These are phyloP conservation scores for Gonapodya prolifera DNA, from an alignment of 192 early-diverging fungal species.

Conservation along the genomic window DNA sequence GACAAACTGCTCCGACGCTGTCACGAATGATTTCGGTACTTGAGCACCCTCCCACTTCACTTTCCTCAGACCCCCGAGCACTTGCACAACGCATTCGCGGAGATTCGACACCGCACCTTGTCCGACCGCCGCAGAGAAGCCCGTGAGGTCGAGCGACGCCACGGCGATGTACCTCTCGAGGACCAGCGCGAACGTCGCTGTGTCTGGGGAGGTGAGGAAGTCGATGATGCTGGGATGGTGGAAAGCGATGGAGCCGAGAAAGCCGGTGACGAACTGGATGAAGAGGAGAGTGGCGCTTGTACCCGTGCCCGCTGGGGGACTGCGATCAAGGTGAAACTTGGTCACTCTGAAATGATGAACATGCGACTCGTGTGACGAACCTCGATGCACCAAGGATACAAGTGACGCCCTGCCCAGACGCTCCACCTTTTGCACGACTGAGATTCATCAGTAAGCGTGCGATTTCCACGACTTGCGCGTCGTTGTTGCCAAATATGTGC, in stretches of 20 bases:
- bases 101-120: too few relatives aligned
- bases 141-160: background rate
- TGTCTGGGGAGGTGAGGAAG: background rate
- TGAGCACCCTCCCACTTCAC: too few relatives aligned
- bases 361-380: too few relatives aligned
- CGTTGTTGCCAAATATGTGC: background rate
- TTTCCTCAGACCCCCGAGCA: too few relatives aligned
- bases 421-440: background rate
- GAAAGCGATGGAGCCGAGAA: background rate
- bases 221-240: background rate
- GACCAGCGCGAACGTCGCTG: background rate
- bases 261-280: background rate
- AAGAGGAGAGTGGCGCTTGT: background rate
- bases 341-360: too few relatives aligned
- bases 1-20: too few relatives aligned
- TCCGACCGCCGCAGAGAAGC: too few relatives aligned
- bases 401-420: background rate
- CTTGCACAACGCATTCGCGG: too few relatives aligned
- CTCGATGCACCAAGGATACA: too few relatives aligned
- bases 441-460: background rate
- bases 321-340: too few relatives aligned
- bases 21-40: too few relatives aligned
- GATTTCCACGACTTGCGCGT: background rate
- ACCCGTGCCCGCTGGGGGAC: background rate
- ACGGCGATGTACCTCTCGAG: background rate